These are phyloP conservation scores for Simmondsia chinensis DNA, from an alignment of 148 eudicot genomes.

Conservation along the genomic window DNA sequence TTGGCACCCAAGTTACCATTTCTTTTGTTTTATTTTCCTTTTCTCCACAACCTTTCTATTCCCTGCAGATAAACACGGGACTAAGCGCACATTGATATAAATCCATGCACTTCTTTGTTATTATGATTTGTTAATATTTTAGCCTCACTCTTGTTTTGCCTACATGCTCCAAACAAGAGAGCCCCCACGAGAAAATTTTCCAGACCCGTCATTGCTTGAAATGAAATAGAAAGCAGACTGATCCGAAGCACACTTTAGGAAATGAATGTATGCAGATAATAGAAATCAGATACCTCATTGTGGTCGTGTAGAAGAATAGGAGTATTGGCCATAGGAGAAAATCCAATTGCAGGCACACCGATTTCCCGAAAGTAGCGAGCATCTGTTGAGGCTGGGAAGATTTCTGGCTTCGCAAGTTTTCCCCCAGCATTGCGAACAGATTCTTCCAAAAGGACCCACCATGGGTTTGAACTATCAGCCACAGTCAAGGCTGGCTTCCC, in stretches of 20 bases:
- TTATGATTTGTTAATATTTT: no score
- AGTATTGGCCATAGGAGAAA: constrained; percentile 97
- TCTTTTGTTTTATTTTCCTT: no score
- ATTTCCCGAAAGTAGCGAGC: constrained; percentile 67
- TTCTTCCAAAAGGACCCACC: constrained; percentile 83
- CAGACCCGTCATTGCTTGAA: background rate
- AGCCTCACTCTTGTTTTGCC: no score
- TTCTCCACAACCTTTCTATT: no score
- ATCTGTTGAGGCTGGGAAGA: constrained; percentile 95
- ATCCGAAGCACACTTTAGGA: background rate
- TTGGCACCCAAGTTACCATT: no score
- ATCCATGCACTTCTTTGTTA: no score
- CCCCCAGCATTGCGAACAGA: constrained; percentile 60
- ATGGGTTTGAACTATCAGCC: constrained; percentile 67
- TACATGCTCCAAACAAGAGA: no score
- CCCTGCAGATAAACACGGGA: no score
- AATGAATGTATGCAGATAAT: background rate
- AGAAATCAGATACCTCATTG: constrained; percentile 52
- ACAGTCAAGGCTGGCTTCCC: constrained; percentile 65
- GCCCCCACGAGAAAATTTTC: no score
- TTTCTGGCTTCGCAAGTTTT: constrained; percentile 71
- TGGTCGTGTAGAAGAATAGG: constrained; percentile 92
- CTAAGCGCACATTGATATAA: no score
- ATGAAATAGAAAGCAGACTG: background rate
- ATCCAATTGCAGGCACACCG: constrained; percentile 92